Conservation (phyloP, 2,329 filamentous ascomycete genomes). For the Cladophialophora exuberans region DNA sequence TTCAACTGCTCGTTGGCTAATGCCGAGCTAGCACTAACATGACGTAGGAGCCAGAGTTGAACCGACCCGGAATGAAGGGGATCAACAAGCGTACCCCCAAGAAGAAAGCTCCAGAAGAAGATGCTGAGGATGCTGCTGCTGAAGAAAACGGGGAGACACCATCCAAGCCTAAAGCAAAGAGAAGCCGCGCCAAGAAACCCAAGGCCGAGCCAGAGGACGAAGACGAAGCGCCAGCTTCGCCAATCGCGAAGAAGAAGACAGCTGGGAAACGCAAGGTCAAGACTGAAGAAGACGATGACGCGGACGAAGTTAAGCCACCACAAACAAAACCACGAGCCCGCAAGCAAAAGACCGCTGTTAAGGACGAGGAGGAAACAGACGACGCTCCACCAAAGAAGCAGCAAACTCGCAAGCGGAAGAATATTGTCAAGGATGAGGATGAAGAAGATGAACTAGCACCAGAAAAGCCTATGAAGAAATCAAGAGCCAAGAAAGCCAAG, state of each 20-base stretch:
- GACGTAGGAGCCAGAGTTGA: conserved; percentile 71
- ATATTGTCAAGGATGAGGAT: conserved; percentile 31
- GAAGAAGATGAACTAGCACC: conserved; percentile 28
- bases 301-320: conserved; percentile 28
- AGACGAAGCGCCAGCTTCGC: conserved; percentile 23
- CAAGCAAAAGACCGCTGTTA: no score
- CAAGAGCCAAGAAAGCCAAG: conserved; percentile 35
- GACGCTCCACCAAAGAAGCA: no score
- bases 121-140: conserved; percentile 31
- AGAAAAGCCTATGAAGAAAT: conserved; percentile 23
- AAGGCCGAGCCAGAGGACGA: conserved; percentile 37
- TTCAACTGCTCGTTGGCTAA: conserved; percentile 25
- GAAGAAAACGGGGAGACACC: conserved; percentile 29
- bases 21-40: conserved; percentile 7
- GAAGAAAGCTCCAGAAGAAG: conserved; percentile 39
- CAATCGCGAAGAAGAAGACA: conserved; percentile 24
- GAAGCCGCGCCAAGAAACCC: conserved; percentile 32
- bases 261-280: conserved; percentile 16
- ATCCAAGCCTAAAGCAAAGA: conserved; percentile 29
- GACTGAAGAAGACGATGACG: neutral
- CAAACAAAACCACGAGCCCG: no score
- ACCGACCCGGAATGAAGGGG: conserved; percentile 67
- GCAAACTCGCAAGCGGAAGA: no score
- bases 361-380: no score
- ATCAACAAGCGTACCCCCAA: conserved; percentile 55